Evolutionary conservation across 768 basidiomycete species (phyloP).

Genomic region (Suillus subaureus): DNA sequence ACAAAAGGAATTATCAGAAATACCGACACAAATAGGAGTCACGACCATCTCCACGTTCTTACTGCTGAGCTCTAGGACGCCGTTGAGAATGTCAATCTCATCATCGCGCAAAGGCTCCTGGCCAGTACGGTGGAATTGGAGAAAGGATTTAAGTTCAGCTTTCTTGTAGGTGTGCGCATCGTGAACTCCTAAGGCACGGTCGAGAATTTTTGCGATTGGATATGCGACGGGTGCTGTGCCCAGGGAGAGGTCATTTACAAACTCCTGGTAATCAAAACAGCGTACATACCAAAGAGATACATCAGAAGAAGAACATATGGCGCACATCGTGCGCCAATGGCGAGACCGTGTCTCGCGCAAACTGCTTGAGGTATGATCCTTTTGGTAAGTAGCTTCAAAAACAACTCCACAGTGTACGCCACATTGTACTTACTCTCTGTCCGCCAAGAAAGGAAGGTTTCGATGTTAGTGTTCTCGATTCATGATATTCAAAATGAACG

Average conservation of each 20-base stretch:
- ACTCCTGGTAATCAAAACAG: conserved; percentile 11
- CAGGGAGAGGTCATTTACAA: neutral
- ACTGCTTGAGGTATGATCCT: conserved; percentile 76
- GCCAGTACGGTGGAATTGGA: conserved; percentile 77
- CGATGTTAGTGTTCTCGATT: neutral
- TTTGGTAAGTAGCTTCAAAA: conserved; percentile 6
- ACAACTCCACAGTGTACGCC: too few species aligned
- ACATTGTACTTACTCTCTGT: conserved; percentile 1
- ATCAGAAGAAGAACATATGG: conserved; percentile 75
- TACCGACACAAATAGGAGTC: conserved; percentile 70
- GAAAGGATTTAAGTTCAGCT: conserved; percentile 76
- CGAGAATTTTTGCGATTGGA: conserved; percentile 72
- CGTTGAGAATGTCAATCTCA: conserved; percentile 80
- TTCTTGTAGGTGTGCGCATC: conserved; percentile 81
- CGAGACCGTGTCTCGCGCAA: conserved; percentile 75
- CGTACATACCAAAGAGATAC: conserved; percentile 51
- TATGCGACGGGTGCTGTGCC: conserved; percentile 73
- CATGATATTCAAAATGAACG: neutral
- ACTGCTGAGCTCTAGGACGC: conserved; percentile 76
- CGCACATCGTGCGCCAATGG: conserved; percentile 77
- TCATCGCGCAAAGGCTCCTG: conserved; percentile 77
- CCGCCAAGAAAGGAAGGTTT: neutral
- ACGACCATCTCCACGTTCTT: conserved; percentile 80
- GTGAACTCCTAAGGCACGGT: conserved; percentile 73
- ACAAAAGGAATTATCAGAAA: neutral